Evolutionary conservation across 2,329 filamentous ascomycete genomes (phyloP).

Genomic region (Volutella citrinella): DNA sequence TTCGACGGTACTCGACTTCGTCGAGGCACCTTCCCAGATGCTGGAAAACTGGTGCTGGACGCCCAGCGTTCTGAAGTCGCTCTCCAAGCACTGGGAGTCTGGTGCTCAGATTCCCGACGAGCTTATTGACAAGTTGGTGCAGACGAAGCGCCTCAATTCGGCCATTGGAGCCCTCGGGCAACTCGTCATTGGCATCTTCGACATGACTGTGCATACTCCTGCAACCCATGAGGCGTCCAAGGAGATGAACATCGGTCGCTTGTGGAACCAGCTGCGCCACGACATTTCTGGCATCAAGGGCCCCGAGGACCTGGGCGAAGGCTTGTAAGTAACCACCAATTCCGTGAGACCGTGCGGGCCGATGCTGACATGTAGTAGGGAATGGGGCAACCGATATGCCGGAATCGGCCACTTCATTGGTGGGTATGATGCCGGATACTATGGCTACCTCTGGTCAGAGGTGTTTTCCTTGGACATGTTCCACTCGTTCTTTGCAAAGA

Average conservation of each 20-base stretch:
- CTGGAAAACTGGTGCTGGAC: constrained; percentile 76
- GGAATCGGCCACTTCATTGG: constrained; percentile 81
- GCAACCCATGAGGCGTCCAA: constrained; percentile 66
- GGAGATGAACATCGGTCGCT: constrained; percentile 58
- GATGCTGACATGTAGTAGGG: constrained; percentile 38
- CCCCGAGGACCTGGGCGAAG: constrained; percentile 62
- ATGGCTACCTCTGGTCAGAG: constrained; percentile 70
- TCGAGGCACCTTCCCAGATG: constrained; percentile 71
- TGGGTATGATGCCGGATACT: constrained; percentile 83
- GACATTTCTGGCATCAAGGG: constrained; percentile 73
- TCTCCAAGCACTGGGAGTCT: constrained; percentile 73
- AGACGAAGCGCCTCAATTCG: constrained; percentile 77
- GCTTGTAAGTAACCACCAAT: constrained; percentile 41
- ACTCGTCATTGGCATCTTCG: constrained; percentile 77
- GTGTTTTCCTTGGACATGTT: constrained; percentile 89
- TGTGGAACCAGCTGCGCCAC: constrained; percentile 71
- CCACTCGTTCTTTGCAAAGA: constrained; percentile 70
- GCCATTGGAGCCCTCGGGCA: constrained; percentile 76
- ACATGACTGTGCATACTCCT: constrained; percentile 77
- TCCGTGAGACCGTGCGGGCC: background rate
- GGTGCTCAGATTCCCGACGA: constrained; percentile 70
- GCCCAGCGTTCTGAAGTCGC: constrained; percentile 58
- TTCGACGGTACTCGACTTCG: constrained; percentile 64
- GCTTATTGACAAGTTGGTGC: constrained; percentile 70
- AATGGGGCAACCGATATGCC: constrained; percentile 75